Evolutionary conservation across 768 basidiomycete genomes (phyloP).

Genomic region (Crepidotus variabilis): DNA sequence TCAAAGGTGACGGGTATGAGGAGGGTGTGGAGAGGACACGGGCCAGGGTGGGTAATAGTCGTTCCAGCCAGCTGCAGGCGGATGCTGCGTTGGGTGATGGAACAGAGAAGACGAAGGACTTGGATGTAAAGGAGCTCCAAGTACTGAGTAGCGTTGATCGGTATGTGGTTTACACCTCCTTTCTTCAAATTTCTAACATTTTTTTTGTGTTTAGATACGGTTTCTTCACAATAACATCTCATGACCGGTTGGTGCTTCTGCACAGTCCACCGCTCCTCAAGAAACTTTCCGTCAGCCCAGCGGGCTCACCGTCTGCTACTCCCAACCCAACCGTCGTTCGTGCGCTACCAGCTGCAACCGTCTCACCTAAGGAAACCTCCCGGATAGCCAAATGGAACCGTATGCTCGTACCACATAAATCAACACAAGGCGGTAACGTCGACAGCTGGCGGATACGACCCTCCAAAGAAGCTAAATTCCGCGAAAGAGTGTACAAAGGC

Average conservation of each 20-base stretch:
- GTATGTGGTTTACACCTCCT: constrained; percentile 46
- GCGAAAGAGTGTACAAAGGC: constrained; percentile 86
- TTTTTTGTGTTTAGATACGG: constrained; percentile 77
- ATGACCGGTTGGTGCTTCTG: constrained; percentile 80
- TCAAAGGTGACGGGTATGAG: constrained; percentile 91
- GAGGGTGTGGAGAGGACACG: constrained; percentile 94
- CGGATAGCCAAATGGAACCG: constrained; percentile 93
- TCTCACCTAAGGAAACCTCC: constrained; percentile 58
- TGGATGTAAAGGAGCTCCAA: constrained; percentile 70
- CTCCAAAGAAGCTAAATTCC: constrained; percentile 64
- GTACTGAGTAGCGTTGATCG: constrained; percentile 80
- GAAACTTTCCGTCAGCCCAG: constrained; percentile 43
- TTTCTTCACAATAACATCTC: constrained; percentile 77
- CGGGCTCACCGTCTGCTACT: constrained; percentile 43
- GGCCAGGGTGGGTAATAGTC: constrained; percentile 35
- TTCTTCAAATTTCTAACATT: constrained; percentile 80
- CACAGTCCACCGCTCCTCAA: constrained; percentile 59
- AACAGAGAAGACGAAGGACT: constrained; percentile 59
- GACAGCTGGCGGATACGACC: constrained; percentile 66
- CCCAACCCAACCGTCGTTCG: constrained; percentile 35
- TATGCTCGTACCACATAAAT: constrained; percentile 71
- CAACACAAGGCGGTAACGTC: constrained; percentile 77
- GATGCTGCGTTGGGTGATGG: constrained; percentile 52
- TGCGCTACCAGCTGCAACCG: constrained; percentile 44
- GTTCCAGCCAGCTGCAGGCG: constrained; percentile 47